Evolutionary conservation across 345 rosid species (phyloP).

Genomic region (Populus ilicifolia): DNA sequence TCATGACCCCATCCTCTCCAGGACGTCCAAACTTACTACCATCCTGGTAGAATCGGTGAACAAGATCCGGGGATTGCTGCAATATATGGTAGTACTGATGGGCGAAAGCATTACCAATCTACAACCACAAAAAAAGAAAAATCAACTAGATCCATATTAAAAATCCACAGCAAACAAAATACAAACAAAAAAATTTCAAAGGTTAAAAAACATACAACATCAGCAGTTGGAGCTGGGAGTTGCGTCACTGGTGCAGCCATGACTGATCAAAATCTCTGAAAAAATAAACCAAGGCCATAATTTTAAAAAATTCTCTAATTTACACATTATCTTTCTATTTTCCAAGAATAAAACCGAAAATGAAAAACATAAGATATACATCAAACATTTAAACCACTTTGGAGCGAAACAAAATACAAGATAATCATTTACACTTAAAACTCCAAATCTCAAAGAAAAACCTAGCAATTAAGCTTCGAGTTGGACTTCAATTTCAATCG

Average conservation of each 20-base stretch:
- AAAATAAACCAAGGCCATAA: background rate
- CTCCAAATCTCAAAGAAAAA: no score
- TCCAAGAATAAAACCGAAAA: background rate
- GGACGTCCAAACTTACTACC: slow-evolving; percentile 89
- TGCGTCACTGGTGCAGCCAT: slow-evolving; percentile 15
- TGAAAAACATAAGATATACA: no score
- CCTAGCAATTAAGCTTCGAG: no score
- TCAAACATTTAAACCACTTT: no score
- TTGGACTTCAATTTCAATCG: no score
- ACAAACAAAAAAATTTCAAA: background rate
- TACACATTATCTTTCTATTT: no score
- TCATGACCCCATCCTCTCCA: slow-evolving; percentile 63
- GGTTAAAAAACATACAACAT: slow-evolving; percentile 17
- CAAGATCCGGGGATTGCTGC: slow-evolving; percentile 86
- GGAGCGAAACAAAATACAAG: no score
- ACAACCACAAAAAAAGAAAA: slow-evolving; percentile 1
- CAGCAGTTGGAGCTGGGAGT: slow-evolving; percentile 10
- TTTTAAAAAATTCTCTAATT: no score
- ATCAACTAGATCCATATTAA: background rate
- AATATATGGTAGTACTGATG: slow-evolving; percentile 87
- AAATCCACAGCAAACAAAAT: background rate
- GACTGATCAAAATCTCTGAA: background rate
- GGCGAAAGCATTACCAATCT: slow-evolving; percentile 96
- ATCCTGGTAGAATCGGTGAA: slow-evolving; percentile 92
- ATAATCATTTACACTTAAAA: no score